These are phyloP conservation scores for Talaromyces sp. DNA, from an alignment of 2,329 filamentous ascomycete species.

Conservation along the genomic window DNA sequence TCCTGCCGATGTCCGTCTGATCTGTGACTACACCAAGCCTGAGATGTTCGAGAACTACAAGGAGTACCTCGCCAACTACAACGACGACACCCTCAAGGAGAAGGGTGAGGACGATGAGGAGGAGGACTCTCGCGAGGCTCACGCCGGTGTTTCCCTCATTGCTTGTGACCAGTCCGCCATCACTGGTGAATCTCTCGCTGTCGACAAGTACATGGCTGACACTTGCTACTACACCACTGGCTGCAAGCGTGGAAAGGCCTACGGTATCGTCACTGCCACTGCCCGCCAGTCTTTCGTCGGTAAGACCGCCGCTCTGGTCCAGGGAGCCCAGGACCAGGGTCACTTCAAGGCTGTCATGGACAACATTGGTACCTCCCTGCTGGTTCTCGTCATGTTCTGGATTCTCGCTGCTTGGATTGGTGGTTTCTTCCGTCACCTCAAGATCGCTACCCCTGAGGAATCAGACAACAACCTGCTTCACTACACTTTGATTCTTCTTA, in stretches of 20 bases:
- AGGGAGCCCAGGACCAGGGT: slow-evolving; percentile 74
- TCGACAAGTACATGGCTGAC: slow-evolving; percentile 67
- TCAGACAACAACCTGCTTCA: slow-evolving; percentile 67
- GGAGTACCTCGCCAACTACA: slow-evolving; percentile 65
- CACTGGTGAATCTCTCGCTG: slow-evolving; percentile 75
- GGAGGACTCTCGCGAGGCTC: slow-evolving; percentile 59
- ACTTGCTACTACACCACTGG: slow-evolving; percentile 77
- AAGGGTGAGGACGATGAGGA: slow-evolving; percentile 58
- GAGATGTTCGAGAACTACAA: slow-evolving; percentile 69
- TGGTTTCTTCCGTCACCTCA: slow-evolving; percentile 73
- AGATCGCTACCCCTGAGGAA: slow-evolving; percentile 55
- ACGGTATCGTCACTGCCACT: slow-evolving; percentile 67
- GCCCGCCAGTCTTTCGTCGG: slow-evolving; percentile 76
- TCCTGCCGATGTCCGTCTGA: slow-evolving; percentile 70
- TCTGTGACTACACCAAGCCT: slow-evolving; percentile 71
- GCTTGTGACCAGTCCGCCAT: slow-evolving; percentile 79
- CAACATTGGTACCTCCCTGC: slow-evolving; percentile 72
- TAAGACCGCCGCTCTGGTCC: slow-evolving; percentile 72
- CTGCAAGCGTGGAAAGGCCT: slow-evolving; percentile 79
- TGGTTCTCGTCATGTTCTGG: slow-evolving; percentile 77
- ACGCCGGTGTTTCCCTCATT: slow-evolving; percentile 66
- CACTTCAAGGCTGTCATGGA: slow-evolving; percentile 86
- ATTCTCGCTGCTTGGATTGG: slow-evolving; percentile 76
- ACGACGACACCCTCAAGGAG: slow-evolving; percentile 62
- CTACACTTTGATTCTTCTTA: slow-evolving; percentile 71